These are phyloP conservation scores for Tephrocybe sp. DNA, from an alignment of 768 basidiomycete genomes.

Conservation along the genomic window DNA sequence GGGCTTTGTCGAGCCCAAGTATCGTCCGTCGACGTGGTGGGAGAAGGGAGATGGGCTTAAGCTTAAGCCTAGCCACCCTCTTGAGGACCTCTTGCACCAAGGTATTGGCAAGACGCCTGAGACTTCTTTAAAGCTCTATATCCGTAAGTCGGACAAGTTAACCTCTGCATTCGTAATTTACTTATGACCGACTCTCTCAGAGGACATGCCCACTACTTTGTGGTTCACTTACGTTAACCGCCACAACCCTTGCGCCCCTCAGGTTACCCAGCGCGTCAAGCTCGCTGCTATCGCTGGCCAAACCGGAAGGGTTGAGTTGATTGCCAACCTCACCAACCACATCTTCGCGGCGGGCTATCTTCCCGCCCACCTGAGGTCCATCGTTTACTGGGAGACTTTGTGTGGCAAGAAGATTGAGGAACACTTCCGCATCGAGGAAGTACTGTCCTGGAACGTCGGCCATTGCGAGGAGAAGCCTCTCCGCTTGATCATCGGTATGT, in stretches of 20 bases:
- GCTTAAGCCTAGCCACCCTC: slow-evolving; percentile 29
- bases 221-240: slow-evolving; percentile 45
- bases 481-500: slow-evolving; percentile 34
- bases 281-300: slow-evolving; percentile 25
- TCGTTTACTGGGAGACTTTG: slow-evolving; percentile 38
- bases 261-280: slow-evolving; percentile 42
- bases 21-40: slow-evolving; percentile 42
- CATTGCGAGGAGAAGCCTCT: slow-evolving; percentile 32
- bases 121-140: slow-evolving; percentile 41
- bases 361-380: slow-evolving; percentile 28
- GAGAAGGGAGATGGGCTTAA: slow-evolving; percentile 36
- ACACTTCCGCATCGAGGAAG: slow-evolving; percentile 19
- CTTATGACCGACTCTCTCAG: slow-evolving; percentile 20
- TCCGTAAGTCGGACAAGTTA: slow-evolving; percentile 29
- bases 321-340: slow-evolving; percentile 48
- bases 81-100: slow-evolving; percentile 34
- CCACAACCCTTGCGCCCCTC: slow-evolving; percentile 26
- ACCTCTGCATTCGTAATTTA: neutral
- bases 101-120: slow-evolving; percentile 42
- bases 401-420: slow-evolving; percentile 34
- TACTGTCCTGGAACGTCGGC: slow-evolving; percentile 29
- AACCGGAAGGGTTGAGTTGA: slow-evolving; percentile 27
- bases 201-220: slow-evolving; percentile 34
- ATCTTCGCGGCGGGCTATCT: slow-evolving; percentile 40
- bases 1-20: slow-evolving; percentile 43